Evolutionary conservation across 768 basidiomycete genomes (phyloP), one percentile per base, ranked within the genome.

Genomic region (Suillus ampliporus): DNA sequence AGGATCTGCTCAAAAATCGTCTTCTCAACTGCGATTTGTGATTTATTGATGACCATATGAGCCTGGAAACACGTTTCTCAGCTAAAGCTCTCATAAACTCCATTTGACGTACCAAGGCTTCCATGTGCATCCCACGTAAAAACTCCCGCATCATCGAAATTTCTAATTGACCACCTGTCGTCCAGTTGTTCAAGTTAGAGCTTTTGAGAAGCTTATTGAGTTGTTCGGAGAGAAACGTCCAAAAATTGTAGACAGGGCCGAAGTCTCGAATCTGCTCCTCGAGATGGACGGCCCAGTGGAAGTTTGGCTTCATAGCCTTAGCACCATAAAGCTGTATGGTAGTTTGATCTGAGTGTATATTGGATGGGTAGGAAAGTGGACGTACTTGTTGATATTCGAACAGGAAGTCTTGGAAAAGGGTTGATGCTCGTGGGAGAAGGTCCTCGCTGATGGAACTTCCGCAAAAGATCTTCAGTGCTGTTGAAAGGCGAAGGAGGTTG

Each of bases 151-250:
- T 70, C 72, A 76, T 72, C 0, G 71, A 73, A 3, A 74, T 66
- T 57, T 77, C 75, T 0, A 74, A 54, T 38, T 70, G 73, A 4
- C 76, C 75, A 11, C 69, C 69, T 17, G 64, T 63, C 1, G 3
- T 38, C 52, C 68, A 65, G 57, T 73, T 74, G 52, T 75, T 77
- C 17, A 65, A 67, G 34, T 74, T 74, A n/a, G 66, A 64, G 51
- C 63, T 67, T 60, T 75, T 75, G 10, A 77, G 59, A 4, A 69
- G n/a, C 58, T 73, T 73, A 65, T 76, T 76, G 21, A 77, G 63
- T 1, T 72, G 65, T 41, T 76, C 74, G 2, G 65, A 40, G 0
- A 73, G 57, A 57, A 75, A 76, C 0, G 67, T 64, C 74, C 75
- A 77, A 48, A 75, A 71, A 9, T 69, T 69, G 47, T 76, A 71